Conservation (phyloP, 2,329 filamentous ascomycete genomes). For the Exophiala sp. region DNA sequence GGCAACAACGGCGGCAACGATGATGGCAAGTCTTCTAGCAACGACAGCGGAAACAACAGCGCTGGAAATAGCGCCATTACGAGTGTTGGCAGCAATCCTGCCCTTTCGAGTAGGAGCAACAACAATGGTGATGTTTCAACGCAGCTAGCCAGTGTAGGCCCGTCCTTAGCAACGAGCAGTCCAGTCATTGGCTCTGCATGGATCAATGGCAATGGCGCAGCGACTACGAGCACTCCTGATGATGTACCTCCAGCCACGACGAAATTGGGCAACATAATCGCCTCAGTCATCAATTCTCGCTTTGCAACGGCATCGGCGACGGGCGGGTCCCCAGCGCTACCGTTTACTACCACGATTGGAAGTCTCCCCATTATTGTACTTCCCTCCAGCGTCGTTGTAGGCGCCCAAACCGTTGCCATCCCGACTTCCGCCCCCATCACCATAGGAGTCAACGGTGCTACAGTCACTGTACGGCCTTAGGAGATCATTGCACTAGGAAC, state of each 20-base stretch:
- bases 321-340: background rate
- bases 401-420: conserved; percentile 22
- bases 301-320: conserved; percentile 14
- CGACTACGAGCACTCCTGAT: conserved; percentile 3
- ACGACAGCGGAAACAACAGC: background rate
- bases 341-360: conserved; percentile 19
- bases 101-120: background rate
- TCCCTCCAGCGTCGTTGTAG: conserved; percentile 25
- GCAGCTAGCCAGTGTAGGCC: background rate
- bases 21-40: background rate
- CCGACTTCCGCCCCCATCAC: conserved; percentile 16
- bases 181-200: background rate
- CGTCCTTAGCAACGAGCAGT: background rate
- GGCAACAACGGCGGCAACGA: background rate
- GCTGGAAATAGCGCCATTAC: background rate
- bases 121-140: background rate
- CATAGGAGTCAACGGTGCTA: conserved; percentile 18
- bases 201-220: background rate
- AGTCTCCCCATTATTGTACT: conserved; percentile 23
- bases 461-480: conserved; percentile 22
- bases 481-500: conserved; percentile 20
- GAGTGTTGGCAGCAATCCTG: background rate
- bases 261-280: conserved; percentile 24
- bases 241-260: conserved; percentile 10
- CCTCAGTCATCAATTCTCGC: conserved; percentile 23